These are phyloP conservation scores for Cryphonectria radicalis DNA, from an alignment of 2,329 filamentous ascomycete species.

Conservation along the genomic window DNA sequence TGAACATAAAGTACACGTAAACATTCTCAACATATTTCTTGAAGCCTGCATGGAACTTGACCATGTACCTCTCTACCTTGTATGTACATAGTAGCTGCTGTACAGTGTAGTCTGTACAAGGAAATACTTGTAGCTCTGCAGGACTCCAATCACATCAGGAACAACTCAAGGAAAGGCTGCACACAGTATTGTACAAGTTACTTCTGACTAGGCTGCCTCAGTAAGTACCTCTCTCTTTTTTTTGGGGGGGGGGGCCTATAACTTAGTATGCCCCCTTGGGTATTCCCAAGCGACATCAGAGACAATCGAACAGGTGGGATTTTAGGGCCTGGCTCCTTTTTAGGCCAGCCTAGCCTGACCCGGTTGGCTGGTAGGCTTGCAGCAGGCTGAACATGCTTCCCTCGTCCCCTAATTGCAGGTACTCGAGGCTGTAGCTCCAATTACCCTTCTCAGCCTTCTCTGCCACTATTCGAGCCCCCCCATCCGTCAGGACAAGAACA, in stretches of 20 bases:
- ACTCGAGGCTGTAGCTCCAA: slow-evolving; percentile 22
- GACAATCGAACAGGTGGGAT: not conserved
- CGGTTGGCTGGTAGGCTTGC: not conserved
- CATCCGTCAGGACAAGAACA: slow-evolving; percentile 21
- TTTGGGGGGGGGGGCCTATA: too few species aligned
- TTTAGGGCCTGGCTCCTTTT: slow-evolving; percentile 1
- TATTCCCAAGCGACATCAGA: not conserved
- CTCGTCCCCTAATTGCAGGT: not conserved
- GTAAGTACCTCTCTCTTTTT: not conserved
- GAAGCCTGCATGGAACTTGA: not conserved
- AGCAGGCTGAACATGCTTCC: not conserved
- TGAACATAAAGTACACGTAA: slow-evolving; percentile 3
- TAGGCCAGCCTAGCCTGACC: slow-evolving; percentile 11
- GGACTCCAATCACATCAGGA: not conserved
- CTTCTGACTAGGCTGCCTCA: not conserved
- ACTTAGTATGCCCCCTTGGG: not conserved
- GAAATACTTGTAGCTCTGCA: not conserved
- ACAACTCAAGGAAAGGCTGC: not conserved
- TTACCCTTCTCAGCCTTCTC: slow-evolving; percentile 23
- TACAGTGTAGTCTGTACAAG: not conserved
- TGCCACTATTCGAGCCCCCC: slow-evolving; percentile 25
- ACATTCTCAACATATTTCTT: not conserved
- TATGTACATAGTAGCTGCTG: not conserved
- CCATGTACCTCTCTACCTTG: too few species aligned
- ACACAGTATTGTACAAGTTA: not conserved